These are phyloP conservation scores for Torulaspora globosa DNA, from an alignment of 1,139 yeast genomes.

Conservation along the genomic window DNA sequence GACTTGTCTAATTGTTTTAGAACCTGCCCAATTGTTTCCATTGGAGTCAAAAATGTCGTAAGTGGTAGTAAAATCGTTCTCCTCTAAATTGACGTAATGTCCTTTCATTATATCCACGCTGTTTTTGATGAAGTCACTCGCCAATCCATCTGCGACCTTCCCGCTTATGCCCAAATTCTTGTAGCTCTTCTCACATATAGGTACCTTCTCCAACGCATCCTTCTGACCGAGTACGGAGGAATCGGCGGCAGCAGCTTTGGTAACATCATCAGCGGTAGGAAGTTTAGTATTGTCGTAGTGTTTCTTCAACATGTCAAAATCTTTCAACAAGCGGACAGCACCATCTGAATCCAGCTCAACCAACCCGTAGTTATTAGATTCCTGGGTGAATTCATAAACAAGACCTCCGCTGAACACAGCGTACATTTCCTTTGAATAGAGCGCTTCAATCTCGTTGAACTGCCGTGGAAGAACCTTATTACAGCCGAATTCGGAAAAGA, in stretches of 20 bases:
- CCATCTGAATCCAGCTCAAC: conserved; percentile 60
- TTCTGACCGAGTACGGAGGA: conserved; percentile 5
- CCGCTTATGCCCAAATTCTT: conserved; percentile 49
- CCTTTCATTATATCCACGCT: conserved; percentile 51
- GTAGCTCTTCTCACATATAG: conserved; percentile 45
- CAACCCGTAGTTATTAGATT: conserved; percentile 82
- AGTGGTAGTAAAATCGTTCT: conserved; percentile 25
- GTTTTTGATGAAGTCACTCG: conserved; percentile 42
- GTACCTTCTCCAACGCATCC: conserved; percentile 3
- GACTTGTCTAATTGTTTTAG: conserved; percentile 6
- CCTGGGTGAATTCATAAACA: conserved; percentile 88
- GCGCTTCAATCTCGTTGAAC: conserved; percentile 71
- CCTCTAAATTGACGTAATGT: conserved; percentile 43
- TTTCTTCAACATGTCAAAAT: conserved; percentile 49
- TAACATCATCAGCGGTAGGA: conserved; percentile 28
- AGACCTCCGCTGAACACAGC: conserved; percentile 87
- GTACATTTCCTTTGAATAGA: conserved; percentile 72
- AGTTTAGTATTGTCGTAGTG: conserved; percentile 42
- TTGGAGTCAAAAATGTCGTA: conserved; percentile 21
- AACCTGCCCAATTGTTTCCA: conserved; percentile 16
- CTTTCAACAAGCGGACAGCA: conserved; percentile 50
- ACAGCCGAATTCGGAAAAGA: conserved; percentile 92
- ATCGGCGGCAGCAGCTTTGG: conserved; percentile 8
- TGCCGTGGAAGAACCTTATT: conserved; percentile 75
- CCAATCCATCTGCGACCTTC: conserved; percentile 49